Conservation (phyloP, 2,329 filamentous ascomycete species). For the Teratosphaeria nubilosa region DNA sequence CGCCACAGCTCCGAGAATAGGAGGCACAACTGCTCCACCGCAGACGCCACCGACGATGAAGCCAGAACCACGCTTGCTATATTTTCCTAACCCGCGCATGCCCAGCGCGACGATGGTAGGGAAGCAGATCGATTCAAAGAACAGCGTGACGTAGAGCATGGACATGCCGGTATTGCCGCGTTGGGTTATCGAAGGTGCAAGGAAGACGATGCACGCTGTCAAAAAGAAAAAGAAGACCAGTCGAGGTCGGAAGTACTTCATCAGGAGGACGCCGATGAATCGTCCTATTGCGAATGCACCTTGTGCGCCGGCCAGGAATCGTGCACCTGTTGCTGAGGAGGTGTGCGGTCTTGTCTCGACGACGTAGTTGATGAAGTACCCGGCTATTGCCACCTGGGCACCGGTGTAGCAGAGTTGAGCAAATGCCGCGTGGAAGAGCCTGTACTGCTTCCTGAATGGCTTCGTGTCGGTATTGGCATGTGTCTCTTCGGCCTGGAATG, state of each 20-base stretch:
- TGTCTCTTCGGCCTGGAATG: constrained; percentile 34
- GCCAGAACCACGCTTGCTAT: constrained; percentile 67
- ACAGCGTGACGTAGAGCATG: constrained; percentile 57
- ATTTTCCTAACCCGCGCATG: constrained; percentile 63
- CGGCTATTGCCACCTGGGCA: constrained; percentile 19
- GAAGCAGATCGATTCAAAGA: constrained; percentile 75
- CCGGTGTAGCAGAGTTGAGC: constrained; percentile 72
- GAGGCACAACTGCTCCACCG: constrained; percentile 65
- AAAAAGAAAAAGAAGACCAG: constrained; percentile 63
- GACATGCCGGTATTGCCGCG: constrained; percentile 41
- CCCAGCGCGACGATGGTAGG: constrained; percentile 72
- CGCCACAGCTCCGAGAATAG: constrained; percentile 58
- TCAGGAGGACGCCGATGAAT: constrained; percentile 56
- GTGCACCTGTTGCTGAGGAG: constrained; percentile 47
- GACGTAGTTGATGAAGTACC: constrained; percentile 60
- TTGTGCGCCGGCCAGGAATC: constrained; percentile 65
- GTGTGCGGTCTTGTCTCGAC: constrained; percentile 49
- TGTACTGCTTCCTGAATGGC: constrained; percentile 53
- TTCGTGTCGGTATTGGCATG: constrained; percentile 29
- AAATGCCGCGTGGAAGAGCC: constrained; percentile 63
- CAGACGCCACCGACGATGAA: constrained; percentile 62
- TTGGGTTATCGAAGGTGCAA: constrained; percentile 43
- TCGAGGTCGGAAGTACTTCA: constrained; percentile 57
- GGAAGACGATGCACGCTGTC: constrained; percentile 47
- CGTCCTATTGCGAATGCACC: constrained; percentile 62